Evolutionary conservation across 768 basidiomycete genomes (phyloP), one percentile per base, ranked within the genome.

Genomic region (Boletus vinaceobasis): DNA sequence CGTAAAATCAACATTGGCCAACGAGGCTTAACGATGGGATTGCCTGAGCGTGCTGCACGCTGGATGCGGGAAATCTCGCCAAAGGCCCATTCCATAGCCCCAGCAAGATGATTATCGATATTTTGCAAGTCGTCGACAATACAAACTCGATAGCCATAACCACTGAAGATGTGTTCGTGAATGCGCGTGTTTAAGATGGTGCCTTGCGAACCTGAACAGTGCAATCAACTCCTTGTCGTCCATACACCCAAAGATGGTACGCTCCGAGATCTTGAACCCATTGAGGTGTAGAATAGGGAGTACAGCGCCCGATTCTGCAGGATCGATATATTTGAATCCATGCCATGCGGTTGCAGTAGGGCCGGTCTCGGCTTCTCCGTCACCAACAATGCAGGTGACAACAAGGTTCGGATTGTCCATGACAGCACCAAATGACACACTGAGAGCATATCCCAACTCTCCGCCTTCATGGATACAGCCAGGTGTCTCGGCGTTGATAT

Each of bases 381-480:
- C 92, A 23, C 93, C 93, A n/a, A 96, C 74, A 32, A 95, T 78
- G 56, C 88, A 90, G 45, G 85, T 79, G 19, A 87, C 83, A 61
- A 95, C 80, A 17, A 93, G 83, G 65, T 94, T 79, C 8, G 92
- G 93, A 59, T 90, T 87, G 68, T 97, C 93, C 89, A 96, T 93
- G 61, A 90, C 84, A 26, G 89, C 86, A 35, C 93, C 93, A 64
- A 90, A 95, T 1, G 90, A 79, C 9, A 92, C 92, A 39, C 85
- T 80, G 36, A 94, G 82, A 4, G 91, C 91, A 60, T 95, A 96
- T 8, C 93, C 93, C 14, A 95, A 80, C 69, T 95, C 93, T 29
- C 87, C 88, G 50, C 93, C 93, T 72, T 97, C 93, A 62, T 97
- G 93, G 58, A 97, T 95, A 4, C 83, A 79, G 6, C 93, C 93